Percentiles rank a stretch among this genome's conserved stretches.
These are phyloP conservation scores for Pezicula radicicola DNA, from an alignment of 2,329 filamentous ascomycete species.

Conservation along the genomic window DNA sequence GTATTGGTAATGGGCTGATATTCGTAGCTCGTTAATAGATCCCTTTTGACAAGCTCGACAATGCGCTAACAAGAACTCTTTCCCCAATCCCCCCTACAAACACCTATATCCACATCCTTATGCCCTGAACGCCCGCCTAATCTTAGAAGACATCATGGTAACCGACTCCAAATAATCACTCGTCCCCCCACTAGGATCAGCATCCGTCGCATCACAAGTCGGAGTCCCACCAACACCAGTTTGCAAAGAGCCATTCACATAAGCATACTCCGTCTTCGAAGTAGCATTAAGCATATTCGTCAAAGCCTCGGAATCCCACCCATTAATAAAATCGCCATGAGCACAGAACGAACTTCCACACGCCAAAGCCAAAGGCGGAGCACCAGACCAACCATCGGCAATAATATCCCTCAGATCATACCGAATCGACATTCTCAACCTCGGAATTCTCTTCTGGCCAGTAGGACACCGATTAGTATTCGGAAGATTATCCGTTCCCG, in stretches of 20 bases:
- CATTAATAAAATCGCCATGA: conserved; percentile 47
- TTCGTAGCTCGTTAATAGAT: no score
- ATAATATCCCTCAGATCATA: conserved; percentile 41
- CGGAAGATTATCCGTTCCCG: conserved; percentile 23
- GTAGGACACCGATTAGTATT: conserved; percentile 35
- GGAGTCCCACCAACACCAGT: conserved; percentile 26
- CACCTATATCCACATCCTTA: no score
- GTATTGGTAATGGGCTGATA: no score
- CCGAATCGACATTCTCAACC: conserved; percentile 43
- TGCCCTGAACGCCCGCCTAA: not conserved
- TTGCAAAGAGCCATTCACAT: conserved; percentile 33
- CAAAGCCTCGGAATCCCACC: conserved; percentile 39
- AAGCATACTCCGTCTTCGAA: conserved; percentile 30
- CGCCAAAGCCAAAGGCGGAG: conserved; percentile 39
- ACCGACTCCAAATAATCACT: conserved; percentile 29
- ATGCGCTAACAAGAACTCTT: no score
- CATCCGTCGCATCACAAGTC: conserved; percentile 33
- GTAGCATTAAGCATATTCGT: conserved; percentile 37
- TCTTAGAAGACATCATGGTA: not conserved
- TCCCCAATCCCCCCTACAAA: no score
- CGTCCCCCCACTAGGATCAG: conserved; percentile 37
- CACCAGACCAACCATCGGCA: conserved; percentile 41
- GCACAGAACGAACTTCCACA: conserved; percentile 38
- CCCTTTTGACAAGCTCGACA: no score
- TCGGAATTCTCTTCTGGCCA: conserved; percentile 42